Base-by-base conservation (phyloP, 805 yeast species). In the Wickerhamiella sergipiensis region DNA sequence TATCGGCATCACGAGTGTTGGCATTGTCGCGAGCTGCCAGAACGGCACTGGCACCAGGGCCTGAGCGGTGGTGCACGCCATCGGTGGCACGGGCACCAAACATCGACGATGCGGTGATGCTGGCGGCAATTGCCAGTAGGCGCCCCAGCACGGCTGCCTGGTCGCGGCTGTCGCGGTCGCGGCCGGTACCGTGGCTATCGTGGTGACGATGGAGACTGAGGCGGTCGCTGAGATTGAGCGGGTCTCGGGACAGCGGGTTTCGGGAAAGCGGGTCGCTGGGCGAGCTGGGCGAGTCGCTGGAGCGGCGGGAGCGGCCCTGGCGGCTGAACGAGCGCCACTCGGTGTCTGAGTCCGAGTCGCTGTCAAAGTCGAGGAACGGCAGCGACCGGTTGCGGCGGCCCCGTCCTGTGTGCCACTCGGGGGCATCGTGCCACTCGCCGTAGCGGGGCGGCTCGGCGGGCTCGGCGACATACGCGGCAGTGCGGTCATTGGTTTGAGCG, bases 141-240 rank as follows among this genome's bases (percentile, higher is more conserved):
- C 24, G 46, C 36, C 46, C 24, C 29, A 43, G 26, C 17, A 21
- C 26, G 24, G 18, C n/a, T 9, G 44, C 44, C 44, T 40, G 23
- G 44, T 40, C 44, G 44, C 44, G n/a, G 23, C 17, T 40, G 23
- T 40, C 26, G 44, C 44, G 44, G n/a, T 39, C 43, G 22, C 22
- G 6, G 19, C n/a, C n/a, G n/a, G n/a, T n/a, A n/a, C 18, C 40
- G 40, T 17, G 18, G 6, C 15, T 40, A 24, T 40, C 44, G 18
- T 18, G 7, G 19, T 31, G 38, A 9, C n/a, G 4, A 13, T 31
- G n/a, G 38, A 12, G 38, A 15, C n/a, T n/a, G n/a, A n/a, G n/a
- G n/a, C 38, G 38, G 38, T 31, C 38, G 38, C 9, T 18, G 19
- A 7, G 40, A 18, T 7, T 17, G 18, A 17, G 40, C 18, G 40